A percentile compares a stretch with the other conserved stretches of the same genome.
Evolutionary conservation across 2,329 filamentous ascomycete genomes (phyloP).

Genomic region (Verticillium klebahnii): DNA sequence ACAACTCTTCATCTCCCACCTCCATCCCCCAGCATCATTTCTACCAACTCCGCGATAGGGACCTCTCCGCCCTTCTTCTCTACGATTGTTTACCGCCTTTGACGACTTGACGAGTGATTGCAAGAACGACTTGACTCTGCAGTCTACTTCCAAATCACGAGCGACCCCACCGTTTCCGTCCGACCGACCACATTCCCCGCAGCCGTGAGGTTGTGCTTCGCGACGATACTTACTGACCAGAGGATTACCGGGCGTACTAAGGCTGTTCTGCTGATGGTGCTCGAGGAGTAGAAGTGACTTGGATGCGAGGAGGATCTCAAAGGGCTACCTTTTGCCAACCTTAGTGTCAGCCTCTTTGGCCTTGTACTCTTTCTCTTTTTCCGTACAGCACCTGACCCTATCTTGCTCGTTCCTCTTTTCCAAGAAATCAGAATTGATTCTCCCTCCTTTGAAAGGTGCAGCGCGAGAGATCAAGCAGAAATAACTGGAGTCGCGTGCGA

Average conservation of each 20-base stretch:
- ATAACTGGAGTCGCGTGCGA: constrained; percentile 14
- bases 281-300: constrained; percentile 14
- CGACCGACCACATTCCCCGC: background rate
- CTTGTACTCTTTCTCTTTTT: constrained; percentile 19
- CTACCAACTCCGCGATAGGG: background rate
- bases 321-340: constrained; percentile 14
- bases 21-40: background rate
- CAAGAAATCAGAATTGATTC: constrained; percentile 52
- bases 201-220: background rate
- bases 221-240: background rate
- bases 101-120: background rate
- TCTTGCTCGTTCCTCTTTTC: constrained; percentile 15
- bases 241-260: constrained; percentile 7
- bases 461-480: constrained; percentile 20
- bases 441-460: constrained; percentile 28
- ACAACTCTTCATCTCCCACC: background rate
- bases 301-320: constrained; percentile 14
- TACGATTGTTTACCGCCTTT: background rate
- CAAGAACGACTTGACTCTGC: background rate
- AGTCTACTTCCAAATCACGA: too few relatives aligned
- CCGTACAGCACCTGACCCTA: constrained; percentile 3
- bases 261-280: constrained; percentile 13
- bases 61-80: background rate
- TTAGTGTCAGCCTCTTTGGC: constrained; percentile 15
- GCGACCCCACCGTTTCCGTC: background rate